Evolutionary conservation across 495 filamentous ascomycete genomes (phyloP), one percentile per base, ranked within the genome.

Genomic region (Umbilicaria muhlenbergii): DNA sequence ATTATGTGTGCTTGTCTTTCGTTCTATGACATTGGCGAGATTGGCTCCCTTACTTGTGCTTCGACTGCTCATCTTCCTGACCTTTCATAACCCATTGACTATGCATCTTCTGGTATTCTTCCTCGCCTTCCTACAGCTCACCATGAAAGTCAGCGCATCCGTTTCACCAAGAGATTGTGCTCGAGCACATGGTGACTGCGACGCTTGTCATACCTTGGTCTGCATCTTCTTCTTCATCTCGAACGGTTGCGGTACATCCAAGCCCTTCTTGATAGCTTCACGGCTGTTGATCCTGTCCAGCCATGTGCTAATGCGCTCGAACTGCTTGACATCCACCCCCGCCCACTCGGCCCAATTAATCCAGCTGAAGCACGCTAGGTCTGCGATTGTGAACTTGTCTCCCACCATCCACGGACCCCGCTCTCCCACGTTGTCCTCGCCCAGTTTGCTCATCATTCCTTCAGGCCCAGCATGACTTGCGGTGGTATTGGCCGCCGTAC

Each of bases 361-460:
- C 65, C 65, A 68, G 2, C 53, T 36, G 45, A 52, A 68, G 34
- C 47, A 62, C 8, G 61, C 59, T 34, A 68, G 60, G 44, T 68
- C 64, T 0, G 65, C 65, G 44, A 68, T 63, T 0, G 64, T 66
- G 36, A 62, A 61, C 42, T 62, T 65, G 13, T 52, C 38, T 1
- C 64, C 64, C 3, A 62, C 63, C 5, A 65, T 51, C 37, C 62
- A 66, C 5, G 61, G 67, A 12, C 67, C 62, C 1, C 49, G 45
- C 21, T 47, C 58, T 31, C 49, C 51, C 8, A 15, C 34, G 12
- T 21, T 41, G 39, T 15, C 11, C 7, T 19, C 35, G 35, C 14
- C 35, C 10, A 15, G 35, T 15, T 19, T 19, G 14, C 35, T 15
- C 14, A 37, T 15, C 35, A 15, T 8, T 15, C 18, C 35, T 11